Conservation (phyloP, 129 eudicot species). For the Mikania micrantha region DNA sequence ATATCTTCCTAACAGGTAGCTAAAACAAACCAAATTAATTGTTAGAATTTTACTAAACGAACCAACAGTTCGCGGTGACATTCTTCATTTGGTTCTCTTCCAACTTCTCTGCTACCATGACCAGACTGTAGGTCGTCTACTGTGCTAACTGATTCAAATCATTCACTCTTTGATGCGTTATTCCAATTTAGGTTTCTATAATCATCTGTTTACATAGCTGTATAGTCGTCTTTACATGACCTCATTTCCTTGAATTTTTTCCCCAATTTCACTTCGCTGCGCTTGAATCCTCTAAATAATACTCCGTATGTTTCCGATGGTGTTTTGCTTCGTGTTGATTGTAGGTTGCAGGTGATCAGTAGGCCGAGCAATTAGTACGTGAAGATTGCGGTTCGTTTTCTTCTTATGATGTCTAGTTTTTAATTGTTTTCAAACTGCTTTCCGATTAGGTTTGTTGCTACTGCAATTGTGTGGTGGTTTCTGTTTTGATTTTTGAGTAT, state of each 20-base stretch:
- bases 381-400: constrained; percentile 12
- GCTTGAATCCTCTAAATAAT: background rate
- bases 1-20: no score
- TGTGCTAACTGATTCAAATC: background rate
- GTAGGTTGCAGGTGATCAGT: constrained; percentile 16
- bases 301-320: background rate
- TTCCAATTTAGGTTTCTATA: background rate
- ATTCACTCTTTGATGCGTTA: background rate
- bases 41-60: no score
- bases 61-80: no score
- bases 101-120: background rate
- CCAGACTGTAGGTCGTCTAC: background rate
- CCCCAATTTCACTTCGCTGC: background rate
- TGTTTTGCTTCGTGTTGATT: background rate
- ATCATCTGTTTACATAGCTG: background rate
- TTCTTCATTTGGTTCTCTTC: background rate
- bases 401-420: background rate
- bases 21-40: no score
- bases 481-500: background rate
- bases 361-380: background rate
- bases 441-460: background rate
- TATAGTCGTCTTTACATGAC: background rate
- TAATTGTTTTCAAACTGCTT: background rate
- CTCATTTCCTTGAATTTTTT: constrained; percentile 4
- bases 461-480: background rate